Conservation (phyloP, 352 stramenopile genomes). For the Globisporangium cederbergense region DNA sequence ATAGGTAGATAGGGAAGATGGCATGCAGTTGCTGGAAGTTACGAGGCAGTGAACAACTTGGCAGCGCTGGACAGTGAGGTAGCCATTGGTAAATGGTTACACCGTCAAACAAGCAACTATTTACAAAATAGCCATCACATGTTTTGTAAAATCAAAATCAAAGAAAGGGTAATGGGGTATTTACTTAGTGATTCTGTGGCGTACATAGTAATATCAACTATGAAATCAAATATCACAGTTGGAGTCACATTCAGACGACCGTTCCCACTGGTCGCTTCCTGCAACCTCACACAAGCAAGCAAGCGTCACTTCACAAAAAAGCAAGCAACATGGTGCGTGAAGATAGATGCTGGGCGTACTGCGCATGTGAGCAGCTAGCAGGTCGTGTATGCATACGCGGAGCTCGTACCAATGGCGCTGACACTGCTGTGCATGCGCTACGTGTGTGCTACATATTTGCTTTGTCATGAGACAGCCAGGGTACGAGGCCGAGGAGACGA, state of each 20-base stretch:
- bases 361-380: neutral
- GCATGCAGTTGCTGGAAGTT: no score
- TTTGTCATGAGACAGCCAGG: conserved; percentile 33
- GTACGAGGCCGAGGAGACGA: conserved; percentile 93
- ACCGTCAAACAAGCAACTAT: no score
- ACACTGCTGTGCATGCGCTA: neutral
- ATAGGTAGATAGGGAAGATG: no score
- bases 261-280: conserved; percentile 7
- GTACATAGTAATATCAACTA: neutral
- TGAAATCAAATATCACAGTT: neutral
- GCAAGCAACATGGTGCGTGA: conserved; percentile 8
- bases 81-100: no score
- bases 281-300: conserved; percentile 4
- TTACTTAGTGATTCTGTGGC: no score
- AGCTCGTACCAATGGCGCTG: neutral
- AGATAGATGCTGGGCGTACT: neutral
- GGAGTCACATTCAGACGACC: conserved; percentile 3
- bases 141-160: no score
- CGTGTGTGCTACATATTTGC: neutral
- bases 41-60: no score
- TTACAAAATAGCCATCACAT: no score
- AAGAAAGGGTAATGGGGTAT: no score
- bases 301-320: neutral
- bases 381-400: neutral
- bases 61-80: no score